Percentiles rank a stretch among this genome's conserved stretches.
Evolutionary conservation across 768 basidiomycete genomes (phyloP).

Genomic region (Boletus tylopilopsis): DNA sequence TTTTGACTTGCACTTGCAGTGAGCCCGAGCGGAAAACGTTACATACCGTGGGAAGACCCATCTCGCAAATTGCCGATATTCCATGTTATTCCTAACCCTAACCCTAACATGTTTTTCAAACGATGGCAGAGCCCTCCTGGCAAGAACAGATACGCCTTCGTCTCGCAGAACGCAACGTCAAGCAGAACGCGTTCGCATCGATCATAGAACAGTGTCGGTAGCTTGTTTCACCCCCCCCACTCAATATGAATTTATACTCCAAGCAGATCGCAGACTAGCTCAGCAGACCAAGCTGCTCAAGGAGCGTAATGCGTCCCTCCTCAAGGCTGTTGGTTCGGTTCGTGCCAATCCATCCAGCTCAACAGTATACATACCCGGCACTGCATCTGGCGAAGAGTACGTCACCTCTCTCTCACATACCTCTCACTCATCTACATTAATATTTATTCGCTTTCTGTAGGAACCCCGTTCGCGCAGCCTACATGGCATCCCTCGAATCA

Average conservation of each 20-base stretch:
- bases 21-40: slow-evolving; percentile 15
- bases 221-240: neutral
- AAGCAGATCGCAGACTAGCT: slow-evolving; percentile 82
- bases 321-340: slow-evolving; percentile 78
- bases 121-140: slow-evolving; percentile 82
- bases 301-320: slow-evolving; percentile 84
- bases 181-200: slow-evolving; percentile 74
- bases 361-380: slow-evolving; percentile 55
- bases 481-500: slow-evolving; percentile 87
- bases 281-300: slow-evolving; percentile 90
- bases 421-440: neutral
- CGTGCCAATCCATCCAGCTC: slow-evolving; percentile 59
- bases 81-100: slow-evolving; percentile 21
- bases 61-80: slow-evolving; percentile 19
- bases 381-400: slow-evolving; percentile 64
- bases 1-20: slow-evolving; percentile 9
- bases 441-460: slow-evolving; percentile 38
- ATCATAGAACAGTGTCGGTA: slow-evolving; percentile 92
- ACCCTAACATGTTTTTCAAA: slow-evolving; percentile 21
- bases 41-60: slow-evolving; percentile 23
- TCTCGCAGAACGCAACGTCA: slow-evolving; percentile 79
- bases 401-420: slow-evolving; percentile 20
- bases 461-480: slow-evolving; percentile 82
- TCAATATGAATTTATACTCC: too few relatives aligned
- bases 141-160: slow-evolving; percentile 78